Evolutionary conservation across 371 early-diverging fungal genomes (phyloP), one percentile per base, ranked within the genome.

Genomic region (Catenaria anguillulae): DNA sequence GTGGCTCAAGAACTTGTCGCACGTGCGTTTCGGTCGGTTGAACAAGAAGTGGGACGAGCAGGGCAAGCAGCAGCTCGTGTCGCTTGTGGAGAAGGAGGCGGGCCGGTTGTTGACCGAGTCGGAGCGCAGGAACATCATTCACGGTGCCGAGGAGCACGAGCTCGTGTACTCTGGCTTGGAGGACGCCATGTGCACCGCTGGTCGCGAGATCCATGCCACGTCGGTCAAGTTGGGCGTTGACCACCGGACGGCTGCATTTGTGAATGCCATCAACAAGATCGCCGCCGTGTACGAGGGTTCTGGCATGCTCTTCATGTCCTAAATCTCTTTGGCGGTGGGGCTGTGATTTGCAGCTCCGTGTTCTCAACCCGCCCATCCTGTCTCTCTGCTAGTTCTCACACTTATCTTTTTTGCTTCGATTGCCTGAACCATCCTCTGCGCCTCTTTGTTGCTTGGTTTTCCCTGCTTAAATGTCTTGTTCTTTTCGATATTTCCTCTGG

Each of bases 21-120:
- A 91, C 66, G 84, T 91, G 62, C 82, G 91, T 46, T 90, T 91
- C 62, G 91, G 91, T 56, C 87, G 91, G 70, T 86, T 91, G 87
- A 89, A 87, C 71, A 86, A 87, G 77, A 83, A 83, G 65, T 91
- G 90, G 90, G 90, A 90, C 67, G 90, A 91, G 66, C 75, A 80
- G 46, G 84, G 86, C 68, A 87, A 88, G 68, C 66, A 72, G 60
- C 84, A 85, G 77, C 74, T 91, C 56, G 68, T 90, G 62, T 74
- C 73, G 19, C 71, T 90, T 46, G 89, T 90, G 35, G 90, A 91
- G 70, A 79, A 83, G 63, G 84, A 84, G 61, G 88, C 86, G 12
- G 89, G 89, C 56, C 79, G 85, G 29, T 71, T 72, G 48, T 72
- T 88, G 62, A 83, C 84, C 19, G 85, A 84, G 54, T 76, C 79